Conservation (phyloP, 768 basidiomycete species). For the Phlebiopsis flavidoalba region DNA sequence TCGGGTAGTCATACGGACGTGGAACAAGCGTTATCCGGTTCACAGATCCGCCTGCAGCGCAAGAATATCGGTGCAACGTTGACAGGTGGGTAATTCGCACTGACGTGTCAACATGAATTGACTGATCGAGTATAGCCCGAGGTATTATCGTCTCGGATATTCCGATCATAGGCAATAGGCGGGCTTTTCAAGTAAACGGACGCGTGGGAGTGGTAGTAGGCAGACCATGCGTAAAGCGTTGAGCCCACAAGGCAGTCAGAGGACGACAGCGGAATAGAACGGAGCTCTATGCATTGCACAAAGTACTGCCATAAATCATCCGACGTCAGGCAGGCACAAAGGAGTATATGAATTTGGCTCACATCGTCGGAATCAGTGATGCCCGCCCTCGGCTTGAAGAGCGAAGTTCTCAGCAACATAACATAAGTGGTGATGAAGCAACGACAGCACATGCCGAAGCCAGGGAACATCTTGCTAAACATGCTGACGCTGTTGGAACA, state of each 20-base stretch:
- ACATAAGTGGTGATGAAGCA: slow-evolving; percentile 92
- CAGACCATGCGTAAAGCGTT: not conserved
- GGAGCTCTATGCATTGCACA: not conserved
- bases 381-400: slow-evolving; percentile 28
- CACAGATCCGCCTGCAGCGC: too few relatives aligned
- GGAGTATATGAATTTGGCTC: not conserved
- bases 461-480: slow-evolving; percentile 90
- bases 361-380: slow-evolving; percentile 5
- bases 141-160: not conserved
- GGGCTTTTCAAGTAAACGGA: not conserved
- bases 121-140: not conserved
- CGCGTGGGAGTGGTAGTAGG: not conserved
- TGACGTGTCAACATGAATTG: too few relatives aligned
- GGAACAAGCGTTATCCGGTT: too few relatives aligned
- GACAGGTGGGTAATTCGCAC: too few relatives aligned
- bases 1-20: too few relatives aligned
- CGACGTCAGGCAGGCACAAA: not conserved
- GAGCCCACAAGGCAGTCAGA: not conserved
- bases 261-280: not conserved
- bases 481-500: slow-evolving; percentile 80
- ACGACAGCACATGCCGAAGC: slow-evolving; percentile 90
- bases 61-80: too few relatives aligned
- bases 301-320: not conserved
- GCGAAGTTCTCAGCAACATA: slow-evolving; percentile 73
- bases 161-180: not conserved